These are phyloP conservation scores for Rhynchosporium graminicola DNA, from an alignment of 2,329 filamentous ascomycete species.

Conservation along the genomic window DNA sequence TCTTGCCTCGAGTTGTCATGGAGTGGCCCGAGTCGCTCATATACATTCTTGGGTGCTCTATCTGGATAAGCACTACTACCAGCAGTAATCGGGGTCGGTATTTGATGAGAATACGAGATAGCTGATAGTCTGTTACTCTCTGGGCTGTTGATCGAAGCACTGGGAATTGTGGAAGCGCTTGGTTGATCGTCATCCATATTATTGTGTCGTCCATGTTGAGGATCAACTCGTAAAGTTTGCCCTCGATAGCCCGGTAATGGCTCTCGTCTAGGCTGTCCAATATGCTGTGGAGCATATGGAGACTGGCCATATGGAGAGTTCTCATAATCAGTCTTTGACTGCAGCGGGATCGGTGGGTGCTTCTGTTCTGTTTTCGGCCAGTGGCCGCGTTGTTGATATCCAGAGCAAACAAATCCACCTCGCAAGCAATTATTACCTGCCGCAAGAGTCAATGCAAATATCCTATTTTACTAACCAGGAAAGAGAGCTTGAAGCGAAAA, in stretches of 20 bases:
- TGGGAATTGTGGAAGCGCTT: constrained; percentile 60
- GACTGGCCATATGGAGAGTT: constrained; percentile 57
- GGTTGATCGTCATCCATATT: constrained; percentile 59
- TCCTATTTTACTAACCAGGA: constrained; percentile 10
- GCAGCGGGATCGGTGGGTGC: constrained; percentile 69
- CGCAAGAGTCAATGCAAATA: constrained; percentile 17
- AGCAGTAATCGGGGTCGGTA: constrained; percentile 63
- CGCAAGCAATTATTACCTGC: constrained; percentile 85
- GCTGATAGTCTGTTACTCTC: constrained; percentile 61
- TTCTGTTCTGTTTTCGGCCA: constrained; percentile 78
- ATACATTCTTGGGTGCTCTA: constrained; percentile 52
- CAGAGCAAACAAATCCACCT: constrained; percentile 87
- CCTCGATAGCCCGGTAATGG: constrained; percentile 61
- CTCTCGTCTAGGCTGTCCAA: constrained; percentile 49
- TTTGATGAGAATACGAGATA: constrained; percentile 52
- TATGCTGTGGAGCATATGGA: constrained; percentile 48
- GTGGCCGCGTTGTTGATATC: constrained; percentile 77
- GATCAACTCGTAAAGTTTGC: constrained; percentile 62
- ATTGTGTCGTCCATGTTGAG: constrained; percentile 56
- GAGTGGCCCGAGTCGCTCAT: constrained; percentile 60
- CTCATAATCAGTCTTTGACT: constrained; percentile 73
- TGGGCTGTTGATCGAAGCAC: constrained; percentile 57
- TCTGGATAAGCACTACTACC: constrained; percentile 41
- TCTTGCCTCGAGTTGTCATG: constrained; percentile 60
- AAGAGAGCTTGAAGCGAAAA: neutral